Evolutionary conservation across 176 grass and related monocot genomes (phyloP), one percentile per base, ranked within the genome.

Genomic region (Rhipidocladum racemiflorum): DNA sequence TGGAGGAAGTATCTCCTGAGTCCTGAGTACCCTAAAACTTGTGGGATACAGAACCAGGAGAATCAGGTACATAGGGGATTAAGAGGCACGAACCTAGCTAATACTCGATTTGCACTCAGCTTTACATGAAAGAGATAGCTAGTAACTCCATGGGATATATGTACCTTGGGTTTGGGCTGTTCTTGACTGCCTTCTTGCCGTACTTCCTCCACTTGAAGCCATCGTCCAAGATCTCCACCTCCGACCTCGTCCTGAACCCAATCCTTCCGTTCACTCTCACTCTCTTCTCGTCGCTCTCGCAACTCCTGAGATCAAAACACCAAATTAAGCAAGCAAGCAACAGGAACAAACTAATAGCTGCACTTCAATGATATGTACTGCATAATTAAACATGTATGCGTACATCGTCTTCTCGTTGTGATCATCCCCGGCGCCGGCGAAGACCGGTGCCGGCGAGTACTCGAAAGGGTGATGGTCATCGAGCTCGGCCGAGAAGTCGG

Each of bases 181-280:
- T 90, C 81, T 98, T 98, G 18, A 98, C 92, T 7, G 85, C 85
- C 42, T 98, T 98, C 76, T 98, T 98, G 13, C 96, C 96, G 18
- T 98, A 98, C 62, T 98, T 95, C 81, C 96, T 88, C 96, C 96
- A 98, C 68, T 98, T 98, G 78, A 93, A 98, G 12, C 96, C 96
- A 32, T 98, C 92, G 50, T 98, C 90, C 75, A 98, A 38, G 20
- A 95, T 90, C 72, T 98, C 96, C 53, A 93, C 80, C 55, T 95
- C 84, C 1, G 92, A 95, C 53, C 80, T 85, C 61, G 89, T 98
- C 73, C 91, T 83, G 76, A 98, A 98, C 54, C 90, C 96, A 32
- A 95, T 91, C 84, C 89, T 93, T 20, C 89, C 74, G 3, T 14
- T 78, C 45, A 34, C 50, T 72, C 24, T 63, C 18, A 3, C 25